Base-by-base conservation (phyloP, 495 filamentous ascomycete species). In the Corynascus novoguineensis region DNA sequence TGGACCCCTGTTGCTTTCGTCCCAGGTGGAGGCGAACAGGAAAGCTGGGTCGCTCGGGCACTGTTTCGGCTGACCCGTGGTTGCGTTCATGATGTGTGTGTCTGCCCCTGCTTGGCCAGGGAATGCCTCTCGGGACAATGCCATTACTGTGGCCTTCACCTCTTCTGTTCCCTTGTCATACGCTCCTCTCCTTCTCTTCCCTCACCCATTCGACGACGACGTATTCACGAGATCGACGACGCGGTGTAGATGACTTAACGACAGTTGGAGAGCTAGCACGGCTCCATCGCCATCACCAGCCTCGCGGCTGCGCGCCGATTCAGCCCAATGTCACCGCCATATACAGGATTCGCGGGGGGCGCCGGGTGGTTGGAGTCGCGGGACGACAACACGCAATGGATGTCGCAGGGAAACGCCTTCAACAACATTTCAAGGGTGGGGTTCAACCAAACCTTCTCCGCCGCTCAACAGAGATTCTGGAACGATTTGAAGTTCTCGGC, bases 191-290 rank as follows among this genome's bases (percentile, higher is more conserved):
- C 56, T 60, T 66, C 55, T 59, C 38, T 64, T 71, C 64, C 61
- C 50, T 72, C 68, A 60, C 55, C 60, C 63, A 66, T 64, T 64
- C 59, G 44, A 61, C 64, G 61, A 64, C 64, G 56, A 60, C 62
- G 58, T 51, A 58, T 62, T 66, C 55, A 64, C 63, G 58, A 64
- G 51, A 55, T 66, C 55, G 64, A 69, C 65, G 65, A 65, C 25
- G 57, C 59, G 65, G 64, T 54, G 68, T 76, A 73, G 73, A 78
- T 78, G 75, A 76, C 66, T 75, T 73, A 64, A 73, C 65, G 55
- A 77, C 67, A 19, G 61, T 65, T 69, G 45, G 61, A 68, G 66
- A 64, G 65, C 63, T 63, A 63, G 64, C 67, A 68, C 69, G 75
- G 73, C 74, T 61, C 69, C 68, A 60, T 71, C 68, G 73, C 74